phyloP scores from a whole-genome alignment of 176 grass and related monocot species.

The Chloris gayana region DNA sequence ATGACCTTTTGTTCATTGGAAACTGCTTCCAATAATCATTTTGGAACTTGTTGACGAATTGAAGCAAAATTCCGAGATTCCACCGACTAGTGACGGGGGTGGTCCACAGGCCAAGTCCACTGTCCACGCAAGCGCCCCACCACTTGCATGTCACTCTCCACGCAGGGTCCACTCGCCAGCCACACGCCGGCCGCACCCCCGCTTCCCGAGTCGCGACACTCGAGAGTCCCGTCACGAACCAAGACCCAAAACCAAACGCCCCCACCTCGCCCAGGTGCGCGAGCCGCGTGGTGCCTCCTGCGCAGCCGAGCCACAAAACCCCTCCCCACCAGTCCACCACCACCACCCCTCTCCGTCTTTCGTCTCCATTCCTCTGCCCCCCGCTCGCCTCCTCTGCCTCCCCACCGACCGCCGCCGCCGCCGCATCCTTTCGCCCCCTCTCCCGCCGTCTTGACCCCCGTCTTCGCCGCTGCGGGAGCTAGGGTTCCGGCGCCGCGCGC shows the following conservation, averaged over 20 bases:
- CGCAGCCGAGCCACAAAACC: constrained; percentile 43
- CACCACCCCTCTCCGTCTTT: not conserved
- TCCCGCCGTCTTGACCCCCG: not conserved
- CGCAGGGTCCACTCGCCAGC: not conserved
- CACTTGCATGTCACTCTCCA: not conserved
- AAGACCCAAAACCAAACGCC: constrained; percentile 5
- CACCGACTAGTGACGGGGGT: not conserved
- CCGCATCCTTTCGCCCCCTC: not conserved
- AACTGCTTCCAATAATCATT: too few species aligned
- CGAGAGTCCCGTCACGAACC: not conserved
- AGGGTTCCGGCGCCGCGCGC: constrained; percentile 70
- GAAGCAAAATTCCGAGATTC: not conserved
- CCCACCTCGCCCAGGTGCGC: constrained; percentile 18
- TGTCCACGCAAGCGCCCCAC: not conserved
- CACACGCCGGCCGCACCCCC: not conserved
- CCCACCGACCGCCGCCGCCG: not conserved
- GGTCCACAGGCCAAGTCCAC: constrained; percentile 31
- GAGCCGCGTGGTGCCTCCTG: constrained; percentile 32
- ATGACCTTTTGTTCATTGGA: too few species aligned
- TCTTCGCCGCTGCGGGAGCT: constrained; percentile 19
- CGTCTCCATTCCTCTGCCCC: constrained; percentile 5
- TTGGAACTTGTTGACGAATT: too few species aligned
- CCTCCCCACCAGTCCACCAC: constrained; percentile 5
- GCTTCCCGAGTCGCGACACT: constrained; percentile 1
- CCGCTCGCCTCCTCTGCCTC: constrained; percentile 9